phyloP scores from a whole-genome alignment of 768 basidiomycete species.

The Lenzites betulinus region DNA sequence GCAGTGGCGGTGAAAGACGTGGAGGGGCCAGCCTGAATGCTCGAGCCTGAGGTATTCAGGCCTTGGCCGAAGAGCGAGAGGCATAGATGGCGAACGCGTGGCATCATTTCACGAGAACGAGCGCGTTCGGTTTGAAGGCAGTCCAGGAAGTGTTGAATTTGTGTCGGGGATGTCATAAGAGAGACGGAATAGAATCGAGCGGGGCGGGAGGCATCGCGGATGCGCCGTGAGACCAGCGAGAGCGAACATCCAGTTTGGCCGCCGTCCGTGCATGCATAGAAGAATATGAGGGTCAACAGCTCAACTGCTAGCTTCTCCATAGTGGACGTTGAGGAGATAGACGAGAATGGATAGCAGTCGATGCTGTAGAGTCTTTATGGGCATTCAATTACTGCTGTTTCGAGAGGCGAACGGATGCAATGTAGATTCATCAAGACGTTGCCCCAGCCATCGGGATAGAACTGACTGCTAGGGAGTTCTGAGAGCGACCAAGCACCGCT shows the following conservation, averaged over 20 bases:
- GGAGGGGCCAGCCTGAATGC: background rate
- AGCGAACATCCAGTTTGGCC: slow-evolving; percentile 19
- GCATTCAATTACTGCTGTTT: background rate
- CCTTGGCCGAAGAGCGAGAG: slow-evolving; percentile 15
- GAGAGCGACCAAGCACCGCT: background rate
- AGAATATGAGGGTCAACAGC: slow-evolving; percentile 17
- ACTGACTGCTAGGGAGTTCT: background rate
- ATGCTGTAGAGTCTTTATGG: background rate
- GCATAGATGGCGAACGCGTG: slow-evolving; percentile 18
- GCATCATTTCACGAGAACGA: slow-evolving; percentile 10
- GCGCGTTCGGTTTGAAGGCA: slow-evolving; percentile 14
- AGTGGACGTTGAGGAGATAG: background rate
- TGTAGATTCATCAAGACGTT: background rate
- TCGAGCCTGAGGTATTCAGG: background rate
- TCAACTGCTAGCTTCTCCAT: slow-evolving; percentile 21
- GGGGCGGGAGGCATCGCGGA: slow-evolving; percentile 17
- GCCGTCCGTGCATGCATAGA: slow-evolving; percentile 20
- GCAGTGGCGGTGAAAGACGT: background rate
- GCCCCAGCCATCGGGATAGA: no score
- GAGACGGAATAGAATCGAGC: slow-evolving; percentile 18
- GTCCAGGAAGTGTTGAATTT: slow-evolving; percentile 16
- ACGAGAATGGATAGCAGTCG: background rate
- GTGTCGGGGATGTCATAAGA: slow-evolving; percentile 11
- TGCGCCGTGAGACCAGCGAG: slow-evolving; percentile 19
- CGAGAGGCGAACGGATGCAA: background rate